Evolutionary conservation across 192 early-diverging fungal genomes (phyloP).

Genomic region (Tieghemiomyces parasiticus): DNA sequence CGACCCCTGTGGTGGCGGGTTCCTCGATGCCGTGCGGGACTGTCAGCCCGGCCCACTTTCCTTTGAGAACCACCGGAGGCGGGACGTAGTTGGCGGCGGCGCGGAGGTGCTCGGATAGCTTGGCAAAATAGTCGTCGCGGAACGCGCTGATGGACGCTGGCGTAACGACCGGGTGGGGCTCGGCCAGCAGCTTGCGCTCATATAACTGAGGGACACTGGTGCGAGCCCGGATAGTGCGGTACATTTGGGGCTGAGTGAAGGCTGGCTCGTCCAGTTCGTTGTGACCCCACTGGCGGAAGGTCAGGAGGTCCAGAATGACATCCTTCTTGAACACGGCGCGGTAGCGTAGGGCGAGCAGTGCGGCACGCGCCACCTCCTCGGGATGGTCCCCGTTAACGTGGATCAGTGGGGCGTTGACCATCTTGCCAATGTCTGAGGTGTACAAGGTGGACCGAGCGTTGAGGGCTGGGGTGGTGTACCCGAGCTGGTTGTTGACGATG

Average conservation of each 20-base stretch:
- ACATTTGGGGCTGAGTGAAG: conserved; percentile 95
- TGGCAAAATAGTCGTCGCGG: conserved; percentile 37
- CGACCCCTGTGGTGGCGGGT: conserved; percentile 42
- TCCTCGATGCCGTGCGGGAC: conserved; percentile 35
- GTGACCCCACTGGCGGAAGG: conserved; percentile 94
- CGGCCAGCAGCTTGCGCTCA: conserved; percentile 53
- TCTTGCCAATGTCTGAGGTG: conserved; percentile 89
- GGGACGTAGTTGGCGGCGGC: conserved; percentile 43
- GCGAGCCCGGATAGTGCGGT: conserved; percentile 76
- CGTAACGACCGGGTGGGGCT: conserved; percentile 28
- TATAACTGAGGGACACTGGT: conserved; percentile 74
- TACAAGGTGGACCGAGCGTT: conserved; percentile 88
- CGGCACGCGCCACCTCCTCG: conserved; percentile 79
- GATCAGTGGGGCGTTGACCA: conserved; percentile 89
- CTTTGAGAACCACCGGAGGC: conserved; percentile 40
- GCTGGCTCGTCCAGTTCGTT: conserved; percentile 97
- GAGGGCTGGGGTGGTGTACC: conserved; percentile 90
- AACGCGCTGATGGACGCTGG: conserved; percentile 32
- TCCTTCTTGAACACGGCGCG: conserved; percentile 89
- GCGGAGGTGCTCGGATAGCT: conserved; percentile 43
- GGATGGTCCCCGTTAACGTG: conserved; percentile 95
- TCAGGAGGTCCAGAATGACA: conserved; percentile 86
- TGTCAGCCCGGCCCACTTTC: conserved; percentile 67
- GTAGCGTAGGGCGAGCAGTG: conserved; percentile 76
- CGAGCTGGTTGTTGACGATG: conserved; percentile 97